Percentiles rank a stretch among this genome's conserved stretches.
Evolutionary conservation across 208 protist genomes (phyloP).

Genomic region (Novymonas esmeraldas): DNA sequence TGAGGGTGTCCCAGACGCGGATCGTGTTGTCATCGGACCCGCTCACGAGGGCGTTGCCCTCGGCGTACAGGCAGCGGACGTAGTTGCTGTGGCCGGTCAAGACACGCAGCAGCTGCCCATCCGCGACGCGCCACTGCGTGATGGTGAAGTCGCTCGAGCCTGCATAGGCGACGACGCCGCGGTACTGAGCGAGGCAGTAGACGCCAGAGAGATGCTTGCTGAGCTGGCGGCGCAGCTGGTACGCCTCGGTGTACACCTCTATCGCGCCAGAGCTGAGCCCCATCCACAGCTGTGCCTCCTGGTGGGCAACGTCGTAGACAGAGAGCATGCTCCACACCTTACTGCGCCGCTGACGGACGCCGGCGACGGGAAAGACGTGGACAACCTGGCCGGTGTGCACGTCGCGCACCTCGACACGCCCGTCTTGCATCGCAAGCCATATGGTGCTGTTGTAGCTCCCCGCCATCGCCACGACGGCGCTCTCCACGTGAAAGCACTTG

Average conservation of each 20-base stretch:
- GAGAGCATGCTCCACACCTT: conserved; percentile 53
- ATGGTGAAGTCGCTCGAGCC: conserved; percentile 85
- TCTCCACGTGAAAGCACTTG: conserved; percentile 37
- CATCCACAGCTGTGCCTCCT: conserved; percentile 74
- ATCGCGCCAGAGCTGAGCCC: conserved; percentile 82
- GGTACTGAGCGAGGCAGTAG: conserved; percentile 70
- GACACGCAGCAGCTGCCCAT: conserved; percentile 69
- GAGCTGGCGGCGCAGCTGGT: conserved; percentile 54
- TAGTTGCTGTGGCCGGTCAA: conserved; percentile 81
- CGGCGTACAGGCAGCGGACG: conserved; percentile 85
- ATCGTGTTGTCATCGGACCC: conserved; percentile 84
- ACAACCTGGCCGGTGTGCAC: conserved; percentile 53
- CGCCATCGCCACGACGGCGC: conserved; percentile 57
- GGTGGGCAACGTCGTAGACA: conserved; percentile 23
- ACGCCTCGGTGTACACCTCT: conserved; percentile 65
- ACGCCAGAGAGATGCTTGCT: conserved; percentile 80
- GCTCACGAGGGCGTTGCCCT: conserved; percentile 76
- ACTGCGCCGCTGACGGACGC: conserved; percentile 23
- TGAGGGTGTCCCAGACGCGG: conserved; percentile 73
- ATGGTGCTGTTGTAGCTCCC: conserved; percentile 46
- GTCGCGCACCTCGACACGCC: conserved; percentile 73
- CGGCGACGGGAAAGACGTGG: conserved; percentile 53
- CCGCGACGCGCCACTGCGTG: conserved; percentile 68
- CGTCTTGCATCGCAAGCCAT: conserved; percentile 77
- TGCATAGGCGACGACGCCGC: conserved; percentile 65